phyloP scores from a whole-genome alignment of 495 filamentous ascomycete species.

The Acidiella bohemica region DNA sequence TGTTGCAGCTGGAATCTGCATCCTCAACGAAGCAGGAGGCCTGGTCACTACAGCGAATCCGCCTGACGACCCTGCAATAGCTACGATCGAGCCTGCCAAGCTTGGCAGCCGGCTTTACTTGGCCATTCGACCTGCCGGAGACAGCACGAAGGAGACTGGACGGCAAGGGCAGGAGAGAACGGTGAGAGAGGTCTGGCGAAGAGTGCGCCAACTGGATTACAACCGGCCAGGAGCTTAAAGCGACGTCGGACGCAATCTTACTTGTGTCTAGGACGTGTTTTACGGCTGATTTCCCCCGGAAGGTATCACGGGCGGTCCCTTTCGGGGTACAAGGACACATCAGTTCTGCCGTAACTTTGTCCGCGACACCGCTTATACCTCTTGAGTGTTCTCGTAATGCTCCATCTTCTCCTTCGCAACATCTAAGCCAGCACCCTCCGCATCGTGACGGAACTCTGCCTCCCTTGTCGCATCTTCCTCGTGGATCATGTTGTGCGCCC shows the following conservation, averaged over 20 bases:
- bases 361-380: background rate
- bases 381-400: slow-evolving; percentile 13
- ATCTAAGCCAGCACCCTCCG: slow-evolving; percentile 27
- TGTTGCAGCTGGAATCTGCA: slow-evolving; percentile 43
- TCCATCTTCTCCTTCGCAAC: slow-evolving; percentile 25
- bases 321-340: too few species aligned
- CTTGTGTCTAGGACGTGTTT: too few species aligned
- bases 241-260: too few species aligned
- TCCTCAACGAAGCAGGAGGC: slow-evolving; percentile 47
- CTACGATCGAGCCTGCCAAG: slow-evolving; percentile 41
- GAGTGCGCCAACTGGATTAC: slow-evolving; percentile 49
- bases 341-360: too few species aligned
- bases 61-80: slow-evolving; percentile 39
- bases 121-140: slow-evolving; percentile 51
- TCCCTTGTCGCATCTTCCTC: slow-evolving; percentile 36
- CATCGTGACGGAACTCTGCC: slow-evolving; percentile 39
- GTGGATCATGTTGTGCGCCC: slow-evolving; percentile 26
- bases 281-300: too few species aligned
- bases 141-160: slow-evolving; percentile 44
- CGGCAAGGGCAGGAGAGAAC: slow-evolving; percentile 50
- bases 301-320: too few species aligned
- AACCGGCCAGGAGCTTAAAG: slow-evolving; percentile 40
- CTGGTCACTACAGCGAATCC: slow-evolving; percentile 55
- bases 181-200: slow-evolving; percentile 53
- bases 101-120: slow-evolving; percentile 53